Evolutionary conservation across 1,284 basidiomycete genomes (phyloP).

Genomic region (Ceratobasidium sp.): DNA sequence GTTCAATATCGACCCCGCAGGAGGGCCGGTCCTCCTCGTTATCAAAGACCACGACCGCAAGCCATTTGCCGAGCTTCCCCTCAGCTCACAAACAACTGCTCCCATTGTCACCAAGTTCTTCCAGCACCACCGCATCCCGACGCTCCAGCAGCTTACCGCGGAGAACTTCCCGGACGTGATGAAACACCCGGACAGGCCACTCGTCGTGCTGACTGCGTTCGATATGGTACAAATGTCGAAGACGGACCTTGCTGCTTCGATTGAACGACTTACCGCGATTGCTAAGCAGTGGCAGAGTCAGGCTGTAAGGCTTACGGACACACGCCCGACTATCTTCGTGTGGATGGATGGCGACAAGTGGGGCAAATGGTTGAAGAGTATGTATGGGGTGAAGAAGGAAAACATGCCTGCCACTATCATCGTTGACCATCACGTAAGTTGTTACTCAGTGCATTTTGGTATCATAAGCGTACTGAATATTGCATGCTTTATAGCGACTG

Average conservation of each 20-base stretch:
- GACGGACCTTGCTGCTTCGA: conserved; percentile 58
- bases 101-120: conserved; percentile 63
- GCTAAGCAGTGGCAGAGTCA: conserved; percentile 52
- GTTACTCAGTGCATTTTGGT: not conserved
- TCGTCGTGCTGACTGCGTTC: conserved; percentile 75
- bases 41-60: conserved; percentile 71
- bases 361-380: conserved; percentile 86
- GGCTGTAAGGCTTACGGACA: conserved; percentile 30
- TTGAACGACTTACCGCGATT: conserved; percentile 63
- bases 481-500: conserved; percentile 62
- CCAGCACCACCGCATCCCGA: conserved; percentile 73
- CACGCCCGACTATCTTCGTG: conserved; percentile 72
- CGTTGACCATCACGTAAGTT: conserved; percentile 78
- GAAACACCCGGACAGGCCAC: conserved; percentile 72
- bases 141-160: conserved; percentile 72
- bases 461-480: conserved; percentile 48
- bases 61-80: conserved; percentile 49
- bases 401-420: conserved; percentile 73
- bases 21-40: conserved; percentile 70
- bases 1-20: conserved; percentile 61
- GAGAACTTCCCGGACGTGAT: conserved; percentile 83
- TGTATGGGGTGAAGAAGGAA: conserved; percentile 72
- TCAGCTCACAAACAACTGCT: conserved; percentile 47
- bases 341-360: conserved; percentile 87
- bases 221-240: conserved; percentile 50